Base-by-base conservation (phyloP, 1,284 basidiomycete genomes). In the Trametes pubescens region DNA sequence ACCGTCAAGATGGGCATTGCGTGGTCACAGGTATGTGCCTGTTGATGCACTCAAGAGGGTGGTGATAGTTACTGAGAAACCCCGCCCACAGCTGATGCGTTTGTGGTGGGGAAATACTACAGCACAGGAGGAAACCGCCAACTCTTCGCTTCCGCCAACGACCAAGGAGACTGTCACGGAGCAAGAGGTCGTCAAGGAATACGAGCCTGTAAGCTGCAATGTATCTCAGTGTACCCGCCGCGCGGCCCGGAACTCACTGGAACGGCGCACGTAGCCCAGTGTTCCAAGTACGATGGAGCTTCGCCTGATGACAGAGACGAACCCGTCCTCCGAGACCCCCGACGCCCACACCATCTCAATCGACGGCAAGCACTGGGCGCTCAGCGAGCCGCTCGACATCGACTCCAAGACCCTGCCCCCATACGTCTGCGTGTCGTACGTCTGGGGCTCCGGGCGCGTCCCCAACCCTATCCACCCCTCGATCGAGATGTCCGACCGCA, bases 391-490 rank as follows among this genome's bases (percentile, higher is more conserved):
- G 11, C 48, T 71, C 48, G 68, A 72, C 55, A 57, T 68, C 40
- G 35, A 62, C n/a, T 61, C 58, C 22, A 37, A 55, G 18, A 22
- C 70, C 13, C 63, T 65, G 10, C 57, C 52, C 18, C 57, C 51
- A 11, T 71, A 72, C 58, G 57, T 59, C 26, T 72, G 70, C 51
- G 58, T 72, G 43, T 74, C 72, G 18, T 74, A 73, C 67, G 69
- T 72, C 14, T 73, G 70, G 71, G 70, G 67, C 21, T 5, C 34
- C 24, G 62, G 61, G 14, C 63, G 68, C 32, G 48, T 14, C 2
- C 44, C 60, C 4, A 71, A 69, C 51, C 61, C 69, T 24, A 59
- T 74, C 16, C 57, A 69, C 55, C 65, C 69, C 22, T 62, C 49
- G 2, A 47, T 64, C 44, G 18, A 21, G 53, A 71, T 72, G 69